A percentile compares a stretch with the other conserved stretches of the same genome.
Conservation (phyloP, 805 yeast species). For the Candida oleophila region DNA sequence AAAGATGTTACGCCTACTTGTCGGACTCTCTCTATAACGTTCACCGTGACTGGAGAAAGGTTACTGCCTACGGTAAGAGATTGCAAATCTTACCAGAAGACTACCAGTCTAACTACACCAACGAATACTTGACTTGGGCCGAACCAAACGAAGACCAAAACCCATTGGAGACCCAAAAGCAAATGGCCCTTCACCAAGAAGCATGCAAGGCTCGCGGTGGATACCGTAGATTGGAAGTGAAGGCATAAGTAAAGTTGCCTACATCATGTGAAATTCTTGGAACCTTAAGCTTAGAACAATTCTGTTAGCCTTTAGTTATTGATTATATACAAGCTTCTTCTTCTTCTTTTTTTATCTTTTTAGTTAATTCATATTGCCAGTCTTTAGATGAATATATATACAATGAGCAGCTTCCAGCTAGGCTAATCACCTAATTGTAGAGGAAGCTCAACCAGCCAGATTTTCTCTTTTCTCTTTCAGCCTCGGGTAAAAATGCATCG, state of each 20-base stretch:
- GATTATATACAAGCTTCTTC: not conserved
- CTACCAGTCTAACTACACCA: slow-evolving; percentile 49
- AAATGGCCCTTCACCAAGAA: slow-evolving; percentile 47
- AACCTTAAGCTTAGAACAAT: too few relatives aligned
- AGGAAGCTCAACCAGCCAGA: slow-evolving; percentile 59
- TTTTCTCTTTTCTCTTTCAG: slow-evolving; percentile 64
- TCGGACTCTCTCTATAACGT: slow-evolving; percentile 52
- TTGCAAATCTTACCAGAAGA: slow-evolving; percentile 50
- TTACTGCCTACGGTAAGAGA: slow-evolving; percentile 54
- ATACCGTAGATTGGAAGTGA: slow-evolving; percentile 43
- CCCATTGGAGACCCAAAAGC: slow-evolving; percentile 47
- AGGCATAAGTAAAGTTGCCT: slow-evolving; percentile 2
- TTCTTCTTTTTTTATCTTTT: not conserved
- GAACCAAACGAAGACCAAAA: slow-evolving; percentile 49
- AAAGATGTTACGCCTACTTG: slow-evolving; percentile 56
- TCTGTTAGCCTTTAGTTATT: too few relatives aligned
- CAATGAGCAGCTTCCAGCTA: too few relatives aligned
- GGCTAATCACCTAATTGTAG: slow-evolving; percentile 36
- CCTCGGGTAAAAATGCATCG: slow-evolving; percentile 70
- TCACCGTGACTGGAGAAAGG: slow-evolving; percentile 57
- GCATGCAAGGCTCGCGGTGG: slow-evolving; percentile 48
- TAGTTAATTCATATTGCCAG: not conserved
- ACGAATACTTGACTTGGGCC: slow-evolving; percentile 49
- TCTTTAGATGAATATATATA: not conserved
- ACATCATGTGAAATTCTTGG: too few relatives aligned